A percentile compares a stretch with the other conserved stretches of the same genome.
These are phyloP conservation scores for Coriaria nepalensis DNA, from an alignment of 306 rosid genomes.

Conservation along the genomic window DNA sequence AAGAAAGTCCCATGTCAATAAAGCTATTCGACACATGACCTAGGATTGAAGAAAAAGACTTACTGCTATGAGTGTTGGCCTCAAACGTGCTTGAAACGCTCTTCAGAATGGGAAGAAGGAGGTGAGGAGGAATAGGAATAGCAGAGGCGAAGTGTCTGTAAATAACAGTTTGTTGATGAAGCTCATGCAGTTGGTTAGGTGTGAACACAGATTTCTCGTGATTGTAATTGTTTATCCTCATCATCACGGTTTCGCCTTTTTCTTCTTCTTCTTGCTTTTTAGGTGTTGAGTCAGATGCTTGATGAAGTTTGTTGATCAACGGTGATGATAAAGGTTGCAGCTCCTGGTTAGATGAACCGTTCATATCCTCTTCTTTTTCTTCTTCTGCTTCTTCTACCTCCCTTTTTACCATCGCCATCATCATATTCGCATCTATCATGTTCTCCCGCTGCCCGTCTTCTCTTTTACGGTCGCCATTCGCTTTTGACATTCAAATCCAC, in stretches of 20 bases:
- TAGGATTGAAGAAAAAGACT: slow-evolving; percentile 17
- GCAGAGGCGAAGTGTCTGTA: slow-evolving; percentile 36
- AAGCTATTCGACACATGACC: slow-evolving; percentile 9
- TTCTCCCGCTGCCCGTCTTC: slow-evolving; percentile 26
- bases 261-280: not conserved
- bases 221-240: not conserved
- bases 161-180: slow-evolving; percentile 44
- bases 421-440: slow-evolving; percentile 14
- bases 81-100: slow-evolving; percentile 18
- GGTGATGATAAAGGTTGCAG: slow-evolving; percentile 12
- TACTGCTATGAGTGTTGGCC: slow-evolving; percentile 23
- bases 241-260: not conserved
- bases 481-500: slow-evolving; percentile 1
- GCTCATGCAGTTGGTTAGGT: slow-evolving; percentile 45
- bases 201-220: slow-evolving; percentile 24
- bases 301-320: slow-evolving; percentile 22
- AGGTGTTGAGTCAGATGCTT: slow-evolving; percentile 22
- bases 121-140: slow-evolving; percentile 40
- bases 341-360: slow-evolving; percentile 18
- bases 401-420: slow-evolving; percentile 15
- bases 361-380: slow-evolving; percentile 11
- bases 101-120: slow-evolving; percentile 31
- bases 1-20: slow-evolving; percentile 18
- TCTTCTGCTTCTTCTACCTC: no score
- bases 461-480: slow-evolving; percentile 2